These are phyloP conservation scores for Solanum peruvianum DNA, from an alignment of 257 asterid species.

Conservation along the genomic window DNA sequence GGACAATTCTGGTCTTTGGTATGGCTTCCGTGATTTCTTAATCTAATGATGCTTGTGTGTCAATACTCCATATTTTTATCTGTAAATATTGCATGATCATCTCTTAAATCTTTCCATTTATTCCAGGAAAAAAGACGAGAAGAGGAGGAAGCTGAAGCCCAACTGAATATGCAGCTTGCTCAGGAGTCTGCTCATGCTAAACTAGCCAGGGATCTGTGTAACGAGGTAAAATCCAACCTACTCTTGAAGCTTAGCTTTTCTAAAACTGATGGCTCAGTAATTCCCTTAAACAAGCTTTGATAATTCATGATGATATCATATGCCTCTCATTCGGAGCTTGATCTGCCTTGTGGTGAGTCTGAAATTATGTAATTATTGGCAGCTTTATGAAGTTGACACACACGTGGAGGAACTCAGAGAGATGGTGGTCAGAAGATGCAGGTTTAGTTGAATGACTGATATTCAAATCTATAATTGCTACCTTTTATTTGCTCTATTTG, in stretches of 20 bases:
- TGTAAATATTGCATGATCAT: background rate
- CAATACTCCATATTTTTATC: background rate
- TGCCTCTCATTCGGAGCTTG: background rate
- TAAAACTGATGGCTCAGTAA: background rate
- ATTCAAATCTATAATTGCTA: background rate
- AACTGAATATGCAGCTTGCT: constrained; percentile 32
- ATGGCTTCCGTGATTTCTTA: background rate
- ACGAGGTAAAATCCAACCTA: constrained; percentile 39
- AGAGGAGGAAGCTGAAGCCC: constrained; percentile 79
- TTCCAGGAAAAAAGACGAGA: constrained; percentile 68
- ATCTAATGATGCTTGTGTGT: background rate
- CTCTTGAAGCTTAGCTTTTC: background rate
- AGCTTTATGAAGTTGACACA: constrained; percentile 64
- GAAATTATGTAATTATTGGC: constrained; percentile 12
- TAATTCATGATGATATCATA: background rate
- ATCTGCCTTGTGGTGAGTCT: background rate
- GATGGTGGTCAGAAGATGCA: constrained; percentile 64
- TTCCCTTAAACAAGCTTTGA: background rate
- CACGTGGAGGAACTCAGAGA: constrained; percentile 71
- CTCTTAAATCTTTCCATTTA: constrained; percentile 1
- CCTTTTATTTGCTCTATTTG: background rate
- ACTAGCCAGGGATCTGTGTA: constrained; percentile 57
- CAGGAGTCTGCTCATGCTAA: constrained; percentile 70
- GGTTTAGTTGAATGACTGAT: constrained; percentile 33
- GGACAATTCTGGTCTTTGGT: background rate